Evolutionary conservation across 148 eudicot species (phyloP).

Genomic region (Vaccinium macrocarpon): DNA sequence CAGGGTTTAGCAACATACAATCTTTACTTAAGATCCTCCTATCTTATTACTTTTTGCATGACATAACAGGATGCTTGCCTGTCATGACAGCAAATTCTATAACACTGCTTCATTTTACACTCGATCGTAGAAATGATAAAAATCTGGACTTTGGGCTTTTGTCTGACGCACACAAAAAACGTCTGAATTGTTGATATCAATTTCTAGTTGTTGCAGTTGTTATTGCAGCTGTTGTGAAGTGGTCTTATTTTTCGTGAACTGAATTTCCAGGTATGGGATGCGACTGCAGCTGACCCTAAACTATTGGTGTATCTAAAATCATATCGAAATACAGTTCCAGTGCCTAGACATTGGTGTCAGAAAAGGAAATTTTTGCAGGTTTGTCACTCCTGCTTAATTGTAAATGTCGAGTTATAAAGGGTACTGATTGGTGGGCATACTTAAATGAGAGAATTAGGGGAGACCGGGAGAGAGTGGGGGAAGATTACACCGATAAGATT

Average conservation of each 20-base stretch:
- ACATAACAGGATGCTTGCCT: too few species aligned
- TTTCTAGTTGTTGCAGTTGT: background rate
- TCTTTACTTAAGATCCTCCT: background rate
- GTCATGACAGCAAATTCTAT: too few species aligned
- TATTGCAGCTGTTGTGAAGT: background rate
- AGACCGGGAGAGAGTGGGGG: conserved; percentile 30
- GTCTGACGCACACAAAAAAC: background rate
- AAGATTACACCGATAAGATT: conserved; percentile 55
- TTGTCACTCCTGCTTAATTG: conserved; percentile 22
- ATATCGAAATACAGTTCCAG: conserved; percentile 90
- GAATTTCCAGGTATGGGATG: conserved; percentile 85
- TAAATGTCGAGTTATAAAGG: background rate
- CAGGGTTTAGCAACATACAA: background rate
- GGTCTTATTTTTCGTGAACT: background rate
- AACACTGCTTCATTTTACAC: too few species aligned
- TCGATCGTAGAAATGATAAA: background rate
- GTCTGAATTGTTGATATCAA: background rate
- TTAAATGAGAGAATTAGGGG: conserved; percentile 32
- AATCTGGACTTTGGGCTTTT: background rate
- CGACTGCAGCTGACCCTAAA: conserved; percentile 84
- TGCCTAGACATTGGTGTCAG: conserved; percentile 97
- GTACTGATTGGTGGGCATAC: conserved; percentile 30
- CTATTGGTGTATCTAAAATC: conserved; percentile 81
- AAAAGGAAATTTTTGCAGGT: conserved; percentile 96
- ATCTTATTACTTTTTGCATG: background rate